phyloP scores from a whole-genome alignment of 495 filamentous ascomycete genomes.

The Darksidea phi region DNA sequence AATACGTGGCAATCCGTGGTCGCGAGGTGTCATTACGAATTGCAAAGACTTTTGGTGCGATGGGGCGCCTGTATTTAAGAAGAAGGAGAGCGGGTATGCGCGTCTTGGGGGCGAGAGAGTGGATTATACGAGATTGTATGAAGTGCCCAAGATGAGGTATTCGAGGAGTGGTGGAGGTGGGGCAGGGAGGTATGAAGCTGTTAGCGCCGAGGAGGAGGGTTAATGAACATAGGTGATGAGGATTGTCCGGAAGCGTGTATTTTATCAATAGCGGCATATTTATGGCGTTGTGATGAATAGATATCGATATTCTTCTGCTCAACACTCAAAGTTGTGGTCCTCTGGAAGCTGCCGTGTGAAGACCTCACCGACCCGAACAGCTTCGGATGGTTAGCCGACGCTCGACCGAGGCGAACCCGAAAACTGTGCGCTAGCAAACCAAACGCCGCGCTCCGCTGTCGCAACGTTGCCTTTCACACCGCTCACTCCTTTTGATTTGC shows the following conservation, averaged over 20 bases:
- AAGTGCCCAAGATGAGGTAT: conserved; percentile 62
- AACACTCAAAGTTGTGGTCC: too few relatives aligned
- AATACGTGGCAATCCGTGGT: conserved; percentile 74
- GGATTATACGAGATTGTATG: conserved; percentile 88
- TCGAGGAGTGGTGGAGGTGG: conserved; percentile 25
- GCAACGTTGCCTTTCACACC: too few relatives aligned
- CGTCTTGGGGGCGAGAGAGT: conserved; percentile 75
- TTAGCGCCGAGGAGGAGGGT: conserved; percentile 31
- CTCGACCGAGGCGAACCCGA: too few relatives aligned
- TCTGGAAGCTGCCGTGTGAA: too few relatives aligned
- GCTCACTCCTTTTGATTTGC: too few relatives aligned
- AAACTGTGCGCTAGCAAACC: too few relatives aligned
- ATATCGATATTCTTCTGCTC: too few relatives aligned
- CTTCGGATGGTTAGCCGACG: too few relatives aligned
- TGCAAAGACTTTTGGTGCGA: conserved; percentile 98
- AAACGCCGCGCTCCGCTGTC: too few relatives aligned
- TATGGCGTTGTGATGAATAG: too few relatives aligned
- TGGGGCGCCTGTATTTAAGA: conserved; percentile 74
- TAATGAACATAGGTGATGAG: neutral
- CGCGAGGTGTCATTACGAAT: conserved; percentile 74
- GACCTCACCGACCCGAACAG: too few relatives aligned
- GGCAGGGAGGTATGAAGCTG: conserved; percentile 26
- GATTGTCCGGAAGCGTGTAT: neutral
- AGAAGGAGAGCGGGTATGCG: conserved; percentile 67
- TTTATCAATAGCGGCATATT: conserved; percentile 3